Evolutionary conservation across 2,329 filamentous ascomycete species (phyloP).

Genomic region (Fusarium pseudoanthophilum): DNA sequence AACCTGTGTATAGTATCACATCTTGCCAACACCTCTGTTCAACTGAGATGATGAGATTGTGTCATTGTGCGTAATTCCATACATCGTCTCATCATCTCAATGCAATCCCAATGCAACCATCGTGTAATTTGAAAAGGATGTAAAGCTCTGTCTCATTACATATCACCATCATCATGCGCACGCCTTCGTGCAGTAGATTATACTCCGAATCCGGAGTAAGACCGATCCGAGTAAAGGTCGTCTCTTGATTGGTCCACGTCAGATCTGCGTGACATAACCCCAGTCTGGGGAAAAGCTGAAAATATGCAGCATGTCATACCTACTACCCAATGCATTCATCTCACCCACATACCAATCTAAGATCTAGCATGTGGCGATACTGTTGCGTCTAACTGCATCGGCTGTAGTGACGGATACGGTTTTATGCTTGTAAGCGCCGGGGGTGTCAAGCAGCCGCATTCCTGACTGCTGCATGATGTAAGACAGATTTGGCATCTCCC

Average conservation of each 20-base stretch:
- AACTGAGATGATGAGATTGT: background rate
- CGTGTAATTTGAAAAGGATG: background rate
- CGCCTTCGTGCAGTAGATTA: background rate
- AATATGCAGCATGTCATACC: background rate
- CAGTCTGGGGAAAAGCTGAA: background rate
- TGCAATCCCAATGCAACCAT: background rate
- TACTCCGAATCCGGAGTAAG: background rate
- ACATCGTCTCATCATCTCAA: background rate
- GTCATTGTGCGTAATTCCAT: background rate
- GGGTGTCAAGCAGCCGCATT: background rate
- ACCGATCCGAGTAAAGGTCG: fast-evolving
- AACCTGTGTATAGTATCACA: background rate
- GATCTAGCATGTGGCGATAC: background rate
- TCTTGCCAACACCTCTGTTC: background rate
- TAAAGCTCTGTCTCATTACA: background rate
- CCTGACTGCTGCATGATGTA: background rate
- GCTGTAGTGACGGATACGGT: background rate
- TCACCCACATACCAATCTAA: background rate
- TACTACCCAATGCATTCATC: background rate
- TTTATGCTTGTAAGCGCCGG: background rate
- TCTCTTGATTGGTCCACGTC: background rate
- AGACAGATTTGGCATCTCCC: background rate
- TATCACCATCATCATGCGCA: background rate
- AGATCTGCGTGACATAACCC: background rate
- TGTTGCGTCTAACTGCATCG: background rate